phyloP scores from a whole-genome alignment of 495 filamentous ascomycete species.

The Aspergillus steynii region DNA sequence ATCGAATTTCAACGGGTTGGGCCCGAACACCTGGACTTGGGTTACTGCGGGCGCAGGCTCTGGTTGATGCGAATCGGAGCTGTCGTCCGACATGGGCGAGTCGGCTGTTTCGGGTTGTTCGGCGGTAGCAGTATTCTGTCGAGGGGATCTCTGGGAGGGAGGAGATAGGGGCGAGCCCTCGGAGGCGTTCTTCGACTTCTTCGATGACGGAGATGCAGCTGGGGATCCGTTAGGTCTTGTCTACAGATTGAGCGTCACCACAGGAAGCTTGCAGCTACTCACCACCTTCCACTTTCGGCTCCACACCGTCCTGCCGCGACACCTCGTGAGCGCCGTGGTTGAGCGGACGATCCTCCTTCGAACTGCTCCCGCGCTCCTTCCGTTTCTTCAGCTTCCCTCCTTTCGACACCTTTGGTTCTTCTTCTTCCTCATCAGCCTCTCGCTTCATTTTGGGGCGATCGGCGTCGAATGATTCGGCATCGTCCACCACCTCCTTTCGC shows the following conservation, averaged over 20 bases:
- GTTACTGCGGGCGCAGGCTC: conserved; percentile 74
- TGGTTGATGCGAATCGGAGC: conserved; percentile 70
- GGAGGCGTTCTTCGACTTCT: conserved; percentile 52
- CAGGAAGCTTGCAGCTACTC: conserved; percentile 30
- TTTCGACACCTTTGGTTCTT: conserved; percentile 45
- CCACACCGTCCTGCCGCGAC: conserved; percentile 66
- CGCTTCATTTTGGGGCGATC: conserved; percentile 52
- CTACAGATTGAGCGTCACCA: not conserved
- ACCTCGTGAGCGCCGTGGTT: conserved; percentile 63
- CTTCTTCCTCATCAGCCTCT: conserved; percentile 57
- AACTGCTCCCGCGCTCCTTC: conserved; percentile 49
- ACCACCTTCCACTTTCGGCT: conserved; percentile 60
- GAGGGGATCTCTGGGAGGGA: conserved; percentile 49
- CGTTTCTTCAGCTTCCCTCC: conserved; percentile 51
- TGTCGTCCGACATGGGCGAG: conserved; percentile 58
- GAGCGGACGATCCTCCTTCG: conserved; percentile 57
- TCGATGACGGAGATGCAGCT: conserved; percentile 49
- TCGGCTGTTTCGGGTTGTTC: conserved; percentile 43
- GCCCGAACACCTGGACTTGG: conserved; percentile 80
- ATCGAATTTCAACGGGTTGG: conserved; percentile 86
- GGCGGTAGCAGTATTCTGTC: conserved; percentile 46
- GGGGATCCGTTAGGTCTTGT: conserved; percentile 8
- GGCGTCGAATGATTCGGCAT: conserved; percentile 42
- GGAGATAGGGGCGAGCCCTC: conserved; percentile 62
- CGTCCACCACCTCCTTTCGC: conserved; percentile 60